phyloP scores from a whole-genome alignment of 768 basidiomycete species.

The Omphalotus guepiniiformis region DNA sequence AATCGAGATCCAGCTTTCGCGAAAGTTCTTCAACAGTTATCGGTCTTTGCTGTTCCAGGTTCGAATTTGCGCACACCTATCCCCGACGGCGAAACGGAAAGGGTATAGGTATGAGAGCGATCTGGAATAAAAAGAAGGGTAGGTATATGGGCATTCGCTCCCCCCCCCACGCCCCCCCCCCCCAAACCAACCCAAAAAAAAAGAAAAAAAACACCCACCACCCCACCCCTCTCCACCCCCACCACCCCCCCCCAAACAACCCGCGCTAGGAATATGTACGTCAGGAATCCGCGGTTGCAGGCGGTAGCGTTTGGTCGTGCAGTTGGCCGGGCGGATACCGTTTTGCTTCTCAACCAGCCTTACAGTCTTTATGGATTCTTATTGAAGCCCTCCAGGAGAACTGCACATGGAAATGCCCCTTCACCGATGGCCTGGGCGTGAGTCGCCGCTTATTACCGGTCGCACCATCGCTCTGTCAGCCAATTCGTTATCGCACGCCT shows the following conservation, averaged over 20 bases:
- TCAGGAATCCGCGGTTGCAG: constrained; percentile 76
- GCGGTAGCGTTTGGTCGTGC: constrained; percentile 72
- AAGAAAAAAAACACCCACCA: no score
- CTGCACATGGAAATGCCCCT: constrained; percentile 75
- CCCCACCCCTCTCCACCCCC: no score
- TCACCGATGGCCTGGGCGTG: constrained; percentile 73
- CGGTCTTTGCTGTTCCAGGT: constrained; percentile 72
- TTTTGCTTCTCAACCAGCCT: no score
- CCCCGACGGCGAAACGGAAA: no score
- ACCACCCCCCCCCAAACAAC: no score
- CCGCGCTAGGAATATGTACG: no score
- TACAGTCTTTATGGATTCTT: constrained; percentile 21
- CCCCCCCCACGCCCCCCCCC: no score
- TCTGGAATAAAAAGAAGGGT: constrained; percentile 72
- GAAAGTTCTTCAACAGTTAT: constrained; percentile 67
- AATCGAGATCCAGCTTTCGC: constrained; percentile 65
- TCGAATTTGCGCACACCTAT: constrained; percentile 68
- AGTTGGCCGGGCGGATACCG: no score
- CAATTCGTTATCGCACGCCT: no score
- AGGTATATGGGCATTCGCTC: constrained; percentile 55
- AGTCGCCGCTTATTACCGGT: constrained; percentile 52
- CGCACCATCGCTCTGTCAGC: no score
- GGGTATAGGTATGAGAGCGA: no score
- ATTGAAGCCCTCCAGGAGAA: constrained; percentile 57
- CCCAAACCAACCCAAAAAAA: no score